Evolutionary conservation across 441 rosid species (phyloP).

Genomic region (Bruguiera hainesii): DNA sequence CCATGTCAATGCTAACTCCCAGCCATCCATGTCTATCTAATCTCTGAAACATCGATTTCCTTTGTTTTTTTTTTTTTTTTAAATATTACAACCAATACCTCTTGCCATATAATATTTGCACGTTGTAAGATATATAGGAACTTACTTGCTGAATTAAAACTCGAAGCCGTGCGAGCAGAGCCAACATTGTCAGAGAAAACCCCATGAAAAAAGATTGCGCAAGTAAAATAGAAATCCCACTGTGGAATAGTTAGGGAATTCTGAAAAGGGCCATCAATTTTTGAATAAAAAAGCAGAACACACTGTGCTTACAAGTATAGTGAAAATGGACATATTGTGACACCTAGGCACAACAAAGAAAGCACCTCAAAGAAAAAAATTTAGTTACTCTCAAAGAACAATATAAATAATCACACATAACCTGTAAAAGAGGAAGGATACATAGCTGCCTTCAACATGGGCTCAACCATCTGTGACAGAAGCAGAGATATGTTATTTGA

Average conservation of each 20-base stretch:
- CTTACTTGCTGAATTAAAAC: conserved; percentile 87
- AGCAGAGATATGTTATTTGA: background rate
- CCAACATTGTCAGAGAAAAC: conserved; percentile 63
- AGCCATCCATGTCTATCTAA: background rate
- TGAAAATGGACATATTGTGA: background rate
- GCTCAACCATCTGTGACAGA: conserved; percentile 77
- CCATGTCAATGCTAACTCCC: background rate
- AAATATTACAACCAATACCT: background rate
- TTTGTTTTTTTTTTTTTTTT: background rate
- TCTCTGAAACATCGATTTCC: background rate
- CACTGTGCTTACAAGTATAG: background rate
- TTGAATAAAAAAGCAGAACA: background rate
- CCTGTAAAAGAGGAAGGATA: conserved; percentile 34
- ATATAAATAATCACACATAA: conserved; percentile 1
- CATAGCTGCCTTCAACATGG: conserved; percentile 81
- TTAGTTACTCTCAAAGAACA: background rate
- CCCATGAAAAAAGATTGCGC: conserved; percentile 85
- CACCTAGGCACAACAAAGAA: background rate
- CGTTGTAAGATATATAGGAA: conserved; percentile 11
- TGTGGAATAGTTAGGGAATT: conserved; percentile 36
- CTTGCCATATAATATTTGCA: conserved; percentile 1
- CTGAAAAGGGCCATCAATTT: background rate
- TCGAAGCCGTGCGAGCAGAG: conserved; percentile 77
- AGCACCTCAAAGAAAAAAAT: background rate
- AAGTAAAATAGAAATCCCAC: conserved; percentile 66